A percentile compares a stretch with the other conserved stretches of the same genome.
These are phyloP conservation scores for Sporothrix brasiliensis DNA, from an alignment of 2,329 filamentous ascomycete genomes.

Conservation along the genomic window DNA sequence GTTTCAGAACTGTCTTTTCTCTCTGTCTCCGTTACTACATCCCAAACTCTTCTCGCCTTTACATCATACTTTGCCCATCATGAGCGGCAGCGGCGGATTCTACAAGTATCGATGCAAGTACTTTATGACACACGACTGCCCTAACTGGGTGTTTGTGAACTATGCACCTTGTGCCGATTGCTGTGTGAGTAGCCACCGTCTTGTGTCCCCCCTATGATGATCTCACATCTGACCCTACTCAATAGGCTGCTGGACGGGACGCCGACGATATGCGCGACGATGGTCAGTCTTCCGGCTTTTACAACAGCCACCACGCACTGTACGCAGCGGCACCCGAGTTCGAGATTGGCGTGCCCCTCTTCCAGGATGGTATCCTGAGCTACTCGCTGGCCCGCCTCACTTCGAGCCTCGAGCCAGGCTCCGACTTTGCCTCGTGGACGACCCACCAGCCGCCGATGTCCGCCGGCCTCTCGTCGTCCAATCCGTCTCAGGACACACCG, in stretches of 20 bases:
- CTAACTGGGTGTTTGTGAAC: constrained; percentile 55
- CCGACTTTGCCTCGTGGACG: constrained; percentile 44
- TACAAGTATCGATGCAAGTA: constrained; percentile 58
- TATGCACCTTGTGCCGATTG: constrained; percentile 52
- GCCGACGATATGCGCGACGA: constrained; percentile 39
- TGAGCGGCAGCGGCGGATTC: constrained; percentile 49
- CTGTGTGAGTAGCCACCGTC: constrained; percentile 44
- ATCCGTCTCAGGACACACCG: not conserved
- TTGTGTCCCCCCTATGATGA: constrained; percentile 28
- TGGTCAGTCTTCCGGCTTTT: not conserved
- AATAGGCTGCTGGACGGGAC: constrained; percentile 56
- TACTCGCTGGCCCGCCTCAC: constrained; percentile 55
- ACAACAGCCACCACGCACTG: not conserved
- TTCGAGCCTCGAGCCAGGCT: constrained; percentile 44
- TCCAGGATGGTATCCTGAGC: constrained; percentile 50
- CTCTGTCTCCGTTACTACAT: not conserved
- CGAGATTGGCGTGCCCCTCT: constrained; percentile 33
- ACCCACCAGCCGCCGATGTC: constrained; percentile 42
- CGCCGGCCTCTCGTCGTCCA: not conserved
- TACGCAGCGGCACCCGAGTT: constrained; percentile 24
- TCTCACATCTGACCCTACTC: not conserved
- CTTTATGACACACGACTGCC: constrained; percentile 53
- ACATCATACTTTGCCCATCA: constrained; percentile 35
- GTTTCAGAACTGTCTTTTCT: not conserved
- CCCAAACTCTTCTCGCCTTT: not conserved